Conservation (phyloP, 169 alveolate genomes). For the Eimeria mitis region DNA sequence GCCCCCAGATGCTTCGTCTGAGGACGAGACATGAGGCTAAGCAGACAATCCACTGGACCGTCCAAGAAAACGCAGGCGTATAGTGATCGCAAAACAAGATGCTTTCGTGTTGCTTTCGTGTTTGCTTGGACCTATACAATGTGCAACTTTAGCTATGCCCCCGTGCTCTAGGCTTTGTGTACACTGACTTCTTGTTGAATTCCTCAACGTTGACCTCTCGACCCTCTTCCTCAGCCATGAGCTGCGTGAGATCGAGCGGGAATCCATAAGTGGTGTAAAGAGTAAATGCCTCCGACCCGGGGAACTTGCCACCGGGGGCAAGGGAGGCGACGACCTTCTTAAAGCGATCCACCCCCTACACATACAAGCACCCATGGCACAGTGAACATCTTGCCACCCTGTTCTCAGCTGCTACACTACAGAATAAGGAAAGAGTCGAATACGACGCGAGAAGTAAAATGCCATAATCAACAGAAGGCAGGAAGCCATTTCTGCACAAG, state of each 20-base stretch:
- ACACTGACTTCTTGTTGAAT: conserved; percentile 85
- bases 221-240: conserved; percentile 95
- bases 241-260: conserved; percentile 95
- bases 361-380: background rate
- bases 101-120: too few species aligned
- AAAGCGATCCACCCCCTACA: conserved; percentile 78
- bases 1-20: background rate
- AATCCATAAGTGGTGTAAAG: conserved; percentile 96
- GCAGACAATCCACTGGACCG: background rate
- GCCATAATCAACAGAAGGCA: background rate
- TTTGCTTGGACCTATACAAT: too few species aligned
- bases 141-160: background rate
- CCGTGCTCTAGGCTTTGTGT: background rate
- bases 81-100: background rate
- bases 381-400: background rate
- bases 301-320: conserved; percentile 60
- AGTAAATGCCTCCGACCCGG: conserved; percentile 89
- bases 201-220: conserved; percentile 88
- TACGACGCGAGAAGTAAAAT: background rate
- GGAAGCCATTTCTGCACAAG: background rate
- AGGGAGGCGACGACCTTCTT: conserved; percentile 66
- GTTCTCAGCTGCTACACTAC: background rate
- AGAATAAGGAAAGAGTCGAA: background rate
- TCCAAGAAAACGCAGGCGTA: background rate
- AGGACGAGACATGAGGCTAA: background rate